Base-by-base conservation (phyloP, 805 yeast genomes). In the Scheffersomyces ergatensis region DNA sequence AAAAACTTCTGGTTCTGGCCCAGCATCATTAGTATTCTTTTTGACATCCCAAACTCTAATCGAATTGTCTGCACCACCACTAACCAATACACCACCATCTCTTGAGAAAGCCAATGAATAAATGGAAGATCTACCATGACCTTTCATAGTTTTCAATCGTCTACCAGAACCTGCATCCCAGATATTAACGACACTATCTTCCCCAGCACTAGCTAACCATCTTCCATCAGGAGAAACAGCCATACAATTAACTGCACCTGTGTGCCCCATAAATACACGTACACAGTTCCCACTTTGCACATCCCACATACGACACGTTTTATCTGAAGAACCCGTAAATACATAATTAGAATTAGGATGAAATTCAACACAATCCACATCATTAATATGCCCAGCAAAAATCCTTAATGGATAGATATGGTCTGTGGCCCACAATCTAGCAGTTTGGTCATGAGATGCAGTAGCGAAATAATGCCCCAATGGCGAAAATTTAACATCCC, bases 271-370 rank as follows among this genome's bases (percentile, higher is more conserved):
- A 61, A 93, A 92, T 8, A 93, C 82, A 47, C 99, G 77, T 21
- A 90, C 97, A 31, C 95, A 82, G 48, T 81, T 83, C 30, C 99
- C 99, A 32, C 82, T 77, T 27, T 82, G 78, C 19, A 93, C 82
- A 62, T 93, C 99, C 99, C 99, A 93, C 97, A 93, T 90, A 48
- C 99, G 76, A 56, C 95, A 85, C 0, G 98, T 89, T 65, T 89
- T 89, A 65, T 93, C 99, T 47, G 90, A 80, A 5, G 96, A 88
- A 5, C 99, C 99, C 0, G 99, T 92, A 56, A 93, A 83, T 5
- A 93, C 82, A 59, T 93, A 93, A 36, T 90, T 85, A 7, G 97
- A 90, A 62, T 93, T 93, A 19, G 99, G 98, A 66, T 93, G 99
- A 77, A 92, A 93, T 37, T 82, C 83, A 27, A 92, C 95, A 50